phyloP scores from a whole-genome alignment of 495 filamentous ascomycete genomes.

The Neurospora terricola region DNA sequence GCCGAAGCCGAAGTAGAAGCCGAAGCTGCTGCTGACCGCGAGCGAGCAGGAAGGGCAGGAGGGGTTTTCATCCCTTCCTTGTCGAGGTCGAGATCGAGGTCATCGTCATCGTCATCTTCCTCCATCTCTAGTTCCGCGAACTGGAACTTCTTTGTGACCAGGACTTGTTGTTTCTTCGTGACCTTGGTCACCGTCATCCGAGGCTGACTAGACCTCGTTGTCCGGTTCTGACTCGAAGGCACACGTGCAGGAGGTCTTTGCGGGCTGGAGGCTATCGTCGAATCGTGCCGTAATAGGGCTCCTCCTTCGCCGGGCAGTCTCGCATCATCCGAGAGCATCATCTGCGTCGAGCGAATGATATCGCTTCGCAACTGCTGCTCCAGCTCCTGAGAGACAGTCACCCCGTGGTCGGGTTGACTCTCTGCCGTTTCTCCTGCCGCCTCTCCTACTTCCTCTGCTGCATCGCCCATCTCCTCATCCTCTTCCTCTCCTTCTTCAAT shows the following conservation, averaged over 20 bases:
- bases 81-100: not conserved
- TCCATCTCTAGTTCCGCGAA: not conserved
- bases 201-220: not conserved
- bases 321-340: not conserved
- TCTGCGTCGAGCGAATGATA: conserved; percentile 33
- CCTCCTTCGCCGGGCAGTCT: not conserved
- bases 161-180: not conserved
- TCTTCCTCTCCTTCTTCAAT: not conserved
- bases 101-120: not conserved
- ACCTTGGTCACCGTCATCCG: not conserved
- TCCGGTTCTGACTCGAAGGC: not conserved
- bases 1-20: not conserved
- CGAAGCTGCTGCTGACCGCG: not conserved
- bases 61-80: not conserved
- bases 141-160: not conserved
- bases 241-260: not conserved
- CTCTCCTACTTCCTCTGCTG: not conserved
- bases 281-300: not conserved
- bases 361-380: conserved; percentile 36
- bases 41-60: not conserved
- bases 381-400: conserved; percentile 35
- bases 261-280: not conserved
- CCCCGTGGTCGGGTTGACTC: not conserved
- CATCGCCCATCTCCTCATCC: conserved; percentile 1
- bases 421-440: not conserved